Evolutionary conservation across 129 eudicot genomes (phyloP).

Genomic region (Solidago caesia): DNA sequence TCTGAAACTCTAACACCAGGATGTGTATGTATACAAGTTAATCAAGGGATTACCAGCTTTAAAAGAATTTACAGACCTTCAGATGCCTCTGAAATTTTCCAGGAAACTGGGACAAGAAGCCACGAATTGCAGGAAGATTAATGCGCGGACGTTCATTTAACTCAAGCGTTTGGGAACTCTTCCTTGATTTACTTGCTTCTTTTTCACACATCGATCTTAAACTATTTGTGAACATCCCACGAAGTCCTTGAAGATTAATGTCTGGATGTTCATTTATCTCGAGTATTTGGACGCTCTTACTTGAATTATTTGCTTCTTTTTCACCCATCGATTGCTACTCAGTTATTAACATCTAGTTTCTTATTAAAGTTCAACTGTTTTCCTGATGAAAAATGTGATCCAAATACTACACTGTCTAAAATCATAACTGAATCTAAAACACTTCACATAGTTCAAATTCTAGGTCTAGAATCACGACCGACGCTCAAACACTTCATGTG

Average conservation of each 20-base stretch:
- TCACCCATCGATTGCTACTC: conserved; percentile 43
- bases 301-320: conserved; percentile 13
- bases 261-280: too few relatives aligned
- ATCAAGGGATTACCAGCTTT: conserved; percentile 7
- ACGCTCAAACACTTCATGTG: background rate
- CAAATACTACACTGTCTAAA: background rate
- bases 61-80: conserved; percentile 40
- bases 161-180: conserved; percentile 30
- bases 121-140: conserved; percentile 45
- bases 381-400: conserved; percentile 13
- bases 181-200: conserved; percentile 31
- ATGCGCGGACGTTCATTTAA: conserved; percentile 30
- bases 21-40: background rate
- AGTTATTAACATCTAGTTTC: conserved; percentile 25
- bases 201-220: conserved; percentile 8
- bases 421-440: background rate
- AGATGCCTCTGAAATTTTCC: conserved; percentile 52
- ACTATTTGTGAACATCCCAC: conserved; percentile 25
- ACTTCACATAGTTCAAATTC: background rate
- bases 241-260: too few relatives aligned
- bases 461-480: background rate
- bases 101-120: conserved; percentile 47
- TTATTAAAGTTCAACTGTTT: conserved; percentile 11
- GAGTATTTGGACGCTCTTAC: too few relatives aligned
- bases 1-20: background rate